Percentiles rank a stretch among this genome's conserved stretches.
Conservation (phyloP, 352 stramenopile genomes). For the Peronosclerospora sorghi region DNA sequence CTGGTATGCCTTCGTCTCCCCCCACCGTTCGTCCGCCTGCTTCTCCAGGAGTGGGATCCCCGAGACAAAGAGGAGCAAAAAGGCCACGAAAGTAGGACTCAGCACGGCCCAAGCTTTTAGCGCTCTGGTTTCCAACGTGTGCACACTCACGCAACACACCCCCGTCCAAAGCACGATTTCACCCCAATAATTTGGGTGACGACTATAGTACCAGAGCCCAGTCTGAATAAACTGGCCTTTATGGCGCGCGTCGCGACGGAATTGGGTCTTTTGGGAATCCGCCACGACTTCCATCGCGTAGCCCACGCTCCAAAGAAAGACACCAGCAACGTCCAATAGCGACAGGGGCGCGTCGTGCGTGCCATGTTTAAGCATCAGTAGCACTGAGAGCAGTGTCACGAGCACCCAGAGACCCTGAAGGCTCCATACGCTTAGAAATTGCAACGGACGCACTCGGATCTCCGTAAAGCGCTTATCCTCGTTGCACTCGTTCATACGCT, state of each 20-base stretch:
- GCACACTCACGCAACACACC: conserved; percentile 39
- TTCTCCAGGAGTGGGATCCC: conserved; percentile 75
- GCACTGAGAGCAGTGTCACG: conserved; percentile 55
- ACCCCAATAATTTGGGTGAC: conserved; percentile 89
- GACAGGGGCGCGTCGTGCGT: conserved; percentile 11
- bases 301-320: conserved; percentile 45
- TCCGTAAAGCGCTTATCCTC: conserved; percentile 66
- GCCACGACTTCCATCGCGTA: conserved; percentile 66
- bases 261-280: conserved; percentile 77
- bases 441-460: conserved; percentile 48
- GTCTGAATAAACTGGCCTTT: conserved; percentile 70
- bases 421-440: conserved; percentile 71
- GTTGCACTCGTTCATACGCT: conserved; percentile 51
- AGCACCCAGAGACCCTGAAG: conserved; percentile 80
- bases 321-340: conserved; percentile 31
- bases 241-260: conserved; percentile 47
- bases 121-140: conserved; percentile 26
- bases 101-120: conserved; percentile 33
- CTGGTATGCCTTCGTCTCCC: conserved; percentile 44
- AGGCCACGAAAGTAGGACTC: conserved; percentile 55
- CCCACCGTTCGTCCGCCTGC: conserved; percentile 59
- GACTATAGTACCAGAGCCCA: conserved; percentile 81
- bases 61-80: conserved; percentile 61
- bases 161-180: conserved; percentile 87
- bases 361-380: conserved; percentile 38